Evolutionary conservation across 2,329 filamentous ascomycete species (phyloP).

Genomic region (Colletotrichum sojae): DNA sequence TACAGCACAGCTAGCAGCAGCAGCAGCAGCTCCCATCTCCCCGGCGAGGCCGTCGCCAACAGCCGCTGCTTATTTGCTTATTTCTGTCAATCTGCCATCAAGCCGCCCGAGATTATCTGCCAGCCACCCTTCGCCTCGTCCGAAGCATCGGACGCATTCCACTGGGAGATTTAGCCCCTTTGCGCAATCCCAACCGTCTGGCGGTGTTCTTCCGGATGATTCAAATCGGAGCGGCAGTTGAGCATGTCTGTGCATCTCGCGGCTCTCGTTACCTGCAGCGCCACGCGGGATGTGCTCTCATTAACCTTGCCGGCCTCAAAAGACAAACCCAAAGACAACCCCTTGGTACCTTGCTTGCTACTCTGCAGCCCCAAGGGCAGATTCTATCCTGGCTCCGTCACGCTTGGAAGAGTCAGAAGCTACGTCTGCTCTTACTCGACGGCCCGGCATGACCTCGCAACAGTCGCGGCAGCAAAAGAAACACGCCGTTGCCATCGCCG

Average conservation of each 20-base stretch:
- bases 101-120: constrained; percentile 18
- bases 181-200: constrained; percentile 6
- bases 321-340: too few species aligned
- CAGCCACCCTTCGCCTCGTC: constrained; percentile 3
- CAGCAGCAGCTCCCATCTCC: not conserved
- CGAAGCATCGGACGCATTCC: constrained; percentile 19
- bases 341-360: too few species aligned
- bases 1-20: not conserved
- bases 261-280: not conserved
- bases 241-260: not conserved
- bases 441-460: constrained; percentile 13
- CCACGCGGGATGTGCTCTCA: too few species aligned
- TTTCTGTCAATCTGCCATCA: constrained; percentile 10
- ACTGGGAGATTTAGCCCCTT: constrained; percentile 1
- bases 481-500: not conserved
- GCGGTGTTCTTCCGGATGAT: constrained; percentile 1
- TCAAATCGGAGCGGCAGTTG: not conserved
- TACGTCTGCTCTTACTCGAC: not conserved
- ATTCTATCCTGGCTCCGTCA: too few species aligned
- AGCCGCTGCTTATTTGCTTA: constrained; percentile 11
- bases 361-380: too few species aligned
- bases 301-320: too few species aligned
- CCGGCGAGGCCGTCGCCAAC: not conserved
- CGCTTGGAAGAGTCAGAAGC: too few species aligned
- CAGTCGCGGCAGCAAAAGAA: constrained; percentile 1